Base-by-base conservation (phyloP, 345 rosid species). In the Limnanthes douglasii region DNA sequence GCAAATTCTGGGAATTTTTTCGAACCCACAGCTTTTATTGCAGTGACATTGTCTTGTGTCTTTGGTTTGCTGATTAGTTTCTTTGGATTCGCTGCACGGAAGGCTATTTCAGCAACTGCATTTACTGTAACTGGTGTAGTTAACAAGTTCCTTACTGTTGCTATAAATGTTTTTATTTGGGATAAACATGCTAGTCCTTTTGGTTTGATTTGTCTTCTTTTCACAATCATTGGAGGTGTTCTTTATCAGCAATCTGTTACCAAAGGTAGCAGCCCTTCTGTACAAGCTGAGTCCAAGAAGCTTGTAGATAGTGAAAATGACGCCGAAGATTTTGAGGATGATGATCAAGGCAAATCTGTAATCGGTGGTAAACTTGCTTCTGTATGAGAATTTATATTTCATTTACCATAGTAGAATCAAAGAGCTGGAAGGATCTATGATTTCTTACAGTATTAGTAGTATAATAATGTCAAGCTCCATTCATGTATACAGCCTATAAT, bases 111-210 rank as follows among this genome's bases (percentile, higher is more conserved):
- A 3, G 98, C 98, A 5, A 90, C 98, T 0, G 98, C 98, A 3
- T 90, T 84, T 43, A 90, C 98, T 0, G 98, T 90, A 21, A 90
- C 95, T 6, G 98, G 98, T 18, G 98, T 90, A 39, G 98, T 90
- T 22, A 90, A 90, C 51, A 90, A 90, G 74, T 90, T 90, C 27
- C 86, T 90, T 27, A 90, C 96, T 0, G 96, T 90, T 50, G 73
- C 73, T 38, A 84, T 90, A 58, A 90, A 90, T 67, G 94, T 90
- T 36, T 4, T 75, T 56, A 80, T 90, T 31, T 90, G 98, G 98
- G 98, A 84, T 50, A 90, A 90, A 57, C 98, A 90, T 38, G 98
- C 95, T 0, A 74, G 64, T 56, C 92, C 96, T 0, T 54, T 84
- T 45, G 98, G 98, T 22, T 64, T 90, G 61, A 53, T 84, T 49